Conservation (phyloP, 1,284 basidiomycete species). For the Boletus semigastroideus region DNA sequence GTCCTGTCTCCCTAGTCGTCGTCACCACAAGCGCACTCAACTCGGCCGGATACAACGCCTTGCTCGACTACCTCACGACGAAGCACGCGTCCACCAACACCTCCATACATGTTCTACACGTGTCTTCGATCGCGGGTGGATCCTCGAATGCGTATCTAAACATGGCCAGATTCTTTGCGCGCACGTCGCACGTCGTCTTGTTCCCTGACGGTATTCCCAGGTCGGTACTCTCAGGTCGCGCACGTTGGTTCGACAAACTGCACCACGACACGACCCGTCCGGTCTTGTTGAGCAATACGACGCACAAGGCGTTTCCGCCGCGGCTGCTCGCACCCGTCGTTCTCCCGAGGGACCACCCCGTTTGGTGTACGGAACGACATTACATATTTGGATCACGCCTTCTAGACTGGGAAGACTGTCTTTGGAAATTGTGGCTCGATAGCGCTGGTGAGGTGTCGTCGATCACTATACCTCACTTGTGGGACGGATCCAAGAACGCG, state of each 20-base stretch:
- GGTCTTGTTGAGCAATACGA: conserved; percentile 28
- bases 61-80: conserved; percentile 26
- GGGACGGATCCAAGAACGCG: conserved; percentile 11
- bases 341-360: conserved; percentile 45
- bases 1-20: conserved; percentile 55
- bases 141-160: conserved; percentile 61
- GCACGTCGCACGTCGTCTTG: conserved; percentile 47
- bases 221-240: neutral
- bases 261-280: conserved; percentile 31
- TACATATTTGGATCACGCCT: conserved; percentile 46
- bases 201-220: conserved; percentile 44
- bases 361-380: conserved; percentile 66
- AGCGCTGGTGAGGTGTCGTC: conserved; percentile 43
- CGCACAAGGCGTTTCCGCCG: conserved; percentile 33
- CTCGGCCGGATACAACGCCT: conserved; percentile 31
- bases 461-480: conserved; percentile 28
- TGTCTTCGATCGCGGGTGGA: conserved; percentile 35
- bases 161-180: conserved; percentile 58
- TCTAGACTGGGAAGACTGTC: conserved; percentile 62
- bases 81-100: conserved; percentile 26
- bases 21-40: conserved; percentile 37
- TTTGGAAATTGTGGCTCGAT: conserved; percentile 68
- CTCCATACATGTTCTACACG: conserved; percentile 51
- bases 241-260: conserved; percentile 22
- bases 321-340: conserved; percentile 46